These are phyloP conservation scores for Candida saitoana DNA, from an alignment of 805 yeast species.

Conservation along the genomic window DNA sequence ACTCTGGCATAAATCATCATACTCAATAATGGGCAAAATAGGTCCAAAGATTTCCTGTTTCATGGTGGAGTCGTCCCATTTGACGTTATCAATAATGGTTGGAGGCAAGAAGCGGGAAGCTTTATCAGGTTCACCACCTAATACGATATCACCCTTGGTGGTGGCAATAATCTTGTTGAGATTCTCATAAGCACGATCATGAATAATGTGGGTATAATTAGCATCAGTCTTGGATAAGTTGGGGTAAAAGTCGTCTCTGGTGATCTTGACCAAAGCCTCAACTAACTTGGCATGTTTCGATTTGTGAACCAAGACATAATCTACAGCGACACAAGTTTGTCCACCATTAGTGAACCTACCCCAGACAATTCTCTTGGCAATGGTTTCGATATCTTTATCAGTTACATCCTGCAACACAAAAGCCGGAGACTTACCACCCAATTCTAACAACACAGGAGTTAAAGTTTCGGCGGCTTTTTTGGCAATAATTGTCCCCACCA, in stretches of 20 bases:
- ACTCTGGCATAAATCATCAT: constrained; percentile 41
- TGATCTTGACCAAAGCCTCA: constrained; percentile 32
- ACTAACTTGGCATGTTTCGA: constrained; percentile 51
- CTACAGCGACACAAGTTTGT: constrained; percentile 89
- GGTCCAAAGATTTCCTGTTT: constrained; percentile 81
- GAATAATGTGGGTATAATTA: constrained; percentile 57
- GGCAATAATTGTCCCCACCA: constrained; percentile 75
- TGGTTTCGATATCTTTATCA: constrained; percentile 37
- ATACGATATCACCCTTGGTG: constrained; percentile 50
- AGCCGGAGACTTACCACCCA: constrained; percentile 92
- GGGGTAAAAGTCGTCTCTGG: constrained; percentile 45
- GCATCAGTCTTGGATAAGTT: constrained; percentile 20
- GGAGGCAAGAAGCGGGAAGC: constrained; percentile 59
- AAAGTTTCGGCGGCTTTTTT: constrained; percentile 78
- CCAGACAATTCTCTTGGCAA: constrained; percentile 67
- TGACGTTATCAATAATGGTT: constrained; percentile 61
- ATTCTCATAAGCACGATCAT: constrained; percentile 49
- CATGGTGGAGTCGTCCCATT: constrained; percentile 70
- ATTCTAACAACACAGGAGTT: constrained; percentile 76
- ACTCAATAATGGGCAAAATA: constrained; percentile 66
- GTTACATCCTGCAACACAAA: constrained; percentile 53
- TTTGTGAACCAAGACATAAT: constrained; percentile 69
- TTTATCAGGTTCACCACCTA: constrained; percentile 42
- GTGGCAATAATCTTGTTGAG: constrained; percentile 39
- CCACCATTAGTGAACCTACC: constrained; percentile 80